A percentile compares a stretch with the other conserved stretches of the same genome.
Conservation (phyloP, 176 grass and related monocot species). For the Juncus effusus region DNA sequence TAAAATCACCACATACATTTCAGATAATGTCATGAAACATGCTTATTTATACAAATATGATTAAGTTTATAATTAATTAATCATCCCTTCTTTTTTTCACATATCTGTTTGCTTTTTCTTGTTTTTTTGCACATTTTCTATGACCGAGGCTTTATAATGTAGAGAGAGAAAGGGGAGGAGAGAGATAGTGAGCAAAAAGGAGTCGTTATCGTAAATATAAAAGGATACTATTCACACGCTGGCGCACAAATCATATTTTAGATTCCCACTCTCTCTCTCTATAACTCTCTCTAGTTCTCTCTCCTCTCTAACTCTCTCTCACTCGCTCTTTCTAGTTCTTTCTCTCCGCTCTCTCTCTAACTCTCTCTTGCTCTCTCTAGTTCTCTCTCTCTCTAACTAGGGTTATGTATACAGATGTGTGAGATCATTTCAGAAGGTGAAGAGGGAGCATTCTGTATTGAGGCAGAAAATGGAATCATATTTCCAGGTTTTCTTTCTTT, state of each 20-base stretch:
- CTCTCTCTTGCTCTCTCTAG: too few species aligned
- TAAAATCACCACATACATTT: too few species aligned
- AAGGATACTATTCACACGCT: slow-evolving; percentile 51
- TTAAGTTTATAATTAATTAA: too few species aligned
- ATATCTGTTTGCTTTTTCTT: too few species aligned
- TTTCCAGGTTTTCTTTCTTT: slow-evolving; percentile 67
- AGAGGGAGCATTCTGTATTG: slow-evolving; percentile 72
- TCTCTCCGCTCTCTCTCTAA: too few species aligned
- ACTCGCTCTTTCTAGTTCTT: not conserved
- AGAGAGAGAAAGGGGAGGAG: slow-evolving; percentile 31
- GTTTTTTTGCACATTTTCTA: slow-evolving; percentile 23
- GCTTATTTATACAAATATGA: too few species aligned
- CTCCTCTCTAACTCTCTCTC: slow-evolving; percentile 3
- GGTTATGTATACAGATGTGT: slow-evolving; percentile 57
- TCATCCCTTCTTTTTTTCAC: too few species aligned
- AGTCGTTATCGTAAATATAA: slow-evolving; percentile 50
- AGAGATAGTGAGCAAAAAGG: slow-evolving; percentile 47
- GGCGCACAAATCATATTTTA: slow-evolving; percentile 58
- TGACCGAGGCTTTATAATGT: not conserved
- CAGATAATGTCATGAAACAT: too few species aligned
- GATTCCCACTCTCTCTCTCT: too few species aligned
- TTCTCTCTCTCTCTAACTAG: slow-evolving; percentile 3
- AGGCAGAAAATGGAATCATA: slow-evolving; percentile 92
- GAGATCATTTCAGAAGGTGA: slow-evolving; percentile 75
- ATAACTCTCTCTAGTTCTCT: slow-evolving; percentile 25